Conservation (phyloP, 257 asterid species). For the Nicotiana undulata region DNA sequence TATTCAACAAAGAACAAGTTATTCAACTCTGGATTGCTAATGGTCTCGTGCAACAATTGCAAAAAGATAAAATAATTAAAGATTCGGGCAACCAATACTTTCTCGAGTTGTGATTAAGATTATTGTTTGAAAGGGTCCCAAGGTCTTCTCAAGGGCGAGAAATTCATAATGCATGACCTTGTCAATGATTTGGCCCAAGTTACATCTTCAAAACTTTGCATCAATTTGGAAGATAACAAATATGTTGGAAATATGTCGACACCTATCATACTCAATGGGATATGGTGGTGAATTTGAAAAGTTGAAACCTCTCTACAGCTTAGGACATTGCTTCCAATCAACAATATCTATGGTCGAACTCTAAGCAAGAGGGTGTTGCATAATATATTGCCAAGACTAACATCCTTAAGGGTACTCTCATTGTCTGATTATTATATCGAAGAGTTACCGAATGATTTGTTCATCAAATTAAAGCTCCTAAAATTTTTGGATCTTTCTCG, state of each 20-base stretch:
- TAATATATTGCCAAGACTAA: background rate
- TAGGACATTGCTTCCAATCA: background rate
- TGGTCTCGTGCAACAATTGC: background rate
- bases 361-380: background rate
- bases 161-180: conserved; percentile 8
- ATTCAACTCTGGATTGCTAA: conserved; percentile 5
- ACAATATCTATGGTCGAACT: too few species aligned
- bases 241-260: background rate
- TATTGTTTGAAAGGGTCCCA: background rate
- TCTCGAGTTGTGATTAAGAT: background rate
- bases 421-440: background rate
- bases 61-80: too few species aligned
- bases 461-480: too few species aligned
- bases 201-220: background rate
- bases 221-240: background rate
- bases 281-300: background rate
- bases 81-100: background rate
- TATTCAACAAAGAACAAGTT: background rate
- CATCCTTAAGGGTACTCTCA: conserved; percentile 6
- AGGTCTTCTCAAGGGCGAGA: background rate
- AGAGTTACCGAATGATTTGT: too few species aligned
- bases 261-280: background rate
- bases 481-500: too few species aligned
- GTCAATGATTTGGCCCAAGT: conserved; percentile 3
- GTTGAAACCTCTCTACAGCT: background rate